Evolutionary conservation across 1,284 basidiomycete species (phyloP).

Genomic region (Boletus semigastroideus): DNA sequence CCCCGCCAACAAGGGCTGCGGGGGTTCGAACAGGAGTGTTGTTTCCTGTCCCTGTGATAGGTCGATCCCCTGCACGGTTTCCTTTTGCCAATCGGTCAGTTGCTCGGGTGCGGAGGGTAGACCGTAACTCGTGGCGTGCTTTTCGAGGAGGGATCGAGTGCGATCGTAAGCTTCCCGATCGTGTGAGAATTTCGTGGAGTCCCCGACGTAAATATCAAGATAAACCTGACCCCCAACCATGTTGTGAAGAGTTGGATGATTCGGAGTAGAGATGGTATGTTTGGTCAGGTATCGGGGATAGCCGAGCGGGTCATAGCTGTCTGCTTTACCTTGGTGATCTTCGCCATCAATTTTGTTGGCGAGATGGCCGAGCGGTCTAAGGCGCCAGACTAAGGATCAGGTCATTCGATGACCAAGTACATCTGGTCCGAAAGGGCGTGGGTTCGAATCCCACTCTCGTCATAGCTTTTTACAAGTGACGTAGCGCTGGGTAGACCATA

Average conservation of each 20-base stretch:
- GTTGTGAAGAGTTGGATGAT: background rate
- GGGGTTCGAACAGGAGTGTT: slow-evolving; percentile 37
- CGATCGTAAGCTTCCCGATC: slow-evolving; percentile 32
- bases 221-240: slow-evolving; percentile 27
- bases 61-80: slow-evolving; percentile 42
- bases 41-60: slow-evolving; percentile 35
- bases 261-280: background rate
- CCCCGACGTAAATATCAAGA: slow-evolving; percentile 44
- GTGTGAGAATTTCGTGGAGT: slow-evolving; percentile 17
- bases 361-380: slow-evolving; percentile 54
- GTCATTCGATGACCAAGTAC: slow-evolving; percentile 34
- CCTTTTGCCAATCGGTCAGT: slow-evolving; percentile 42
- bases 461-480: slow-evolving; percentile 13
- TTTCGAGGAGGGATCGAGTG: slow-evolving; percentile 36
- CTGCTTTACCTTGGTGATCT: no score
- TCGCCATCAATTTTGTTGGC: background rate
- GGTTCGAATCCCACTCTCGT: slow-evolving; percentile 70
- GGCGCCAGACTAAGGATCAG: slow-evolving; percentile 64
- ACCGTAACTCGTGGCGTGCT: slow-evolving; percentile 41
- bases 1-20: slow-evolving; percentile 37
- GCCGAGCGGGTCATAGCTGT: no score
- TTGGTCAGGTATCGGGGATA: background rate
- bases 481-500: no score
- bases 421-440: slow-evolving; percentile 65
- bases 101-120: slow-evolving; percentile 35